Percentiles rank a stretch among this genome's conserved stretches.
These are phyloP conservation scores for Sporothrix schenckii DNA, from an alignment of 2,329 filamentous ascomycete species.

Conservation along the genomic window DNA sequence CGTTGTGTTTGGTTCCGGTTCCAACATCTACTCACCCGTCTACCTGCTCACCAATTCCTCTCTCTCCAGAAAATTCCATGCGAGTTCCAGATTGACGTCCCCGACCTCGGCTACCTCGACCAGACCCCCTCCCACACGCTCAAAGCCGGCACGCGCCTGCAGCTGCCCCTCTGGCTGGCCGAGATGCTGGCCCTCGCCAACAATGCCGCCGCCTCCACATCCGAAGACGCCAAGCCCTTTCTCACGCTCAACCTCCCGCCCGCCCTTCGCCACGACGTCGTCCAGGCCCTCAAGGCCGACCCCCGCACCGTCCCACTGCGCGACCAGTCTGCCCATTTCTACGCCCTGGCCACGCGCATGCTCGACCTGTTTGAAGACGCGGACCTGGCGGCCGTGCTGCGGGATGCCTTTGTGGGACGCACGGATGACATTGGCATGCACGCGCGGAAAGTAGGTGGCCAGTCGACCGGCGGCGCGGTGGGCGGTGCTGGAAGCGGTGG, in stretches of 20 bases:
- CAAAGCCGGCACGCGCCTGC: constrained; percentile 76
- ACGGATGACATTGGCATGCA: constrained; percentile 85
- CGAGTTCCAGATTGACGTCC: constrained; percentile 88
- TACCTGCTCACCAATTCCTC: background rate
- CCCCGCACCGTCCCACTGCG: constrained; percentile 82
- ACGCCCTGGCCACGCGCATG: constrained; percentile 80
- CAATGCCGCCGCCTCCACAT: constrained; percentile 29
- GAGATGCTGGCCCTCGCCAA: constrained; percentile 83
- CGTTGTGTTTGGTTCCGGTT: background rate
- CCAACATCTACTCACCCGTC: background rate
- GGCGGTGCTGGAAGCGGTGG: constrained; percentile 47
- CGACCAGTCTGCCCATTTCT: constrained; percentile 83
- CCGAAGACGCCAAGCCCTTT: constrained; percentile 53
- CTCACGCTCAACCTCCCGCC: constrained; percentile 80
- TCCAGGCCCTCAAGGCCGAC: constrained; percentile 90
- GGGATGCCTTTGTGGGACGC: constrained; percentile 77
- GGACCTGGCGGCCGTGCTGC: constrained; percentile 73
- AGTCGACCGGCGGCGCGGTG: constrained; percentile 51
- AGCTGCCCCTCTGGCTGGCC: constrained; percentile 89
- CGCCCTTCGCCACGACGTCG: constrained; percentile 74
- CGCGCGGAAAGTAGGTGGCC: constrained; percentile 79
- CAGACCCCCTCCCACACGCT: constrained; percentile 73
- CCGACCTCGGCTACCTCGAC: constrained; percentile 85
- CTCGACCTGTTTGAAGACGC: constrained; percentile 86
- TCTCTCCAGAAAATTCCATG: constrained; percentile 77